Conservation (phyloP, 768 basidiomycete species). For the Tricholoma hemisulphureum region DNA sequence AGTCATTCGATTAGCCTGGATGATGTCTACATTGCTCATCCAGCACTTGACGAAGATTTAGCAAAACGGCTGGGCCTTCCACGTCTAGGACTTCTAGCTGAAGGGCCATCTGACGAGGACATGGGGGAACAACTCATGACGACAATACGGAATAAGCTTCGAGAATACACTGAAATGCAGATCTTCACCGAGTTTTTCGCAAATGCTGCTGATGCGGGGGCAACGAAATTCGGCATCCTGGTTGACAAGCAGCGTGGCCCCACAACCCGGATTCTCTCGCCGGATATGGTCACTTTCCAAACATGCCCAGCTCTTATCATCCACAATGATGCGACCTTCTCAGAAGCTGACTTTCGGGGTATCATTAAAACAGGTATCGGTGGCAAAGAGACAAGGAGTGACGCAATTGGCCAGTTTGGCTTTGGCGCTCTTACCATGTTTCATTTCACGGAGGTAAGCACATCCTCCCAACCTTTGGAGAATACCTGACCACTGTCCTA, state of each 20-base stretch:
- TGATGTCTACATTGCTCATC: slow-evolving; percentile 28
- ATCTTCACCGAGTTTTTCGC: slow-evolving; percentile 51
- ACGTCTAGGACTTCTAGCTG: slow-evolving; percentile 35
- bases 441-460: slow-evolving; percentile 47
- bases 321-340: slow-evolving; percentile 44
- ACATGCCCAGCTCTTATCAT: slow-evolving; percentile 39
- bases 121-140: slow-evolving; percentile 44
- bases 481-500: slow-evolving; percentile 9
- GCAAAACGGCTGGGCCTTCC: slow-evolving; percentile 29
- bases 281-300: slow-evolving; percentile 34
- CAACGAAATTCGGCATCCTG: slow-evolving; percentile 42
- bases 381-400: slow-evolving; percentile 36
- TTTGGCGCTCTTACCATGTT: slow-evolving; percentile 53
- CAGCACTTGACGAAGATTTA: slow-evolving; percentile 30
- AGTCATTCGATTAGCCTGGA: slow-evolving; percentile 21
- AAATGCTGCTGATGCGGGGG: slow-evolving; percentile 51
- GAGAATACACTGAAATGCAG: slow-evolving; percentile 42
- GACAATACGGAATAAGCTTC: slow-evolving; percentile 41
- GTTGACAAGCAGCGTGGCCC: slow-evolving; percentile 29
- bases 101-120: slow-evolving; percentile 31
- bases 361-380: slow-evolving; percentile 46
- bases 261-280: slow-evolving; percentile 27
- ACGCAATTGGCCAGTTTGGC: slow-evolving; percentile 52
- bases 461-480: not conserved
- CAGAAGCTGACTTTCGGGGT: slow-evolving; percentile 43